Evolutionary conservation across 1,284 basidiomycete species (phyloP), one percentile per base, ranked within the genome.

Genomic region (Inonotus obliquus): DNA sequence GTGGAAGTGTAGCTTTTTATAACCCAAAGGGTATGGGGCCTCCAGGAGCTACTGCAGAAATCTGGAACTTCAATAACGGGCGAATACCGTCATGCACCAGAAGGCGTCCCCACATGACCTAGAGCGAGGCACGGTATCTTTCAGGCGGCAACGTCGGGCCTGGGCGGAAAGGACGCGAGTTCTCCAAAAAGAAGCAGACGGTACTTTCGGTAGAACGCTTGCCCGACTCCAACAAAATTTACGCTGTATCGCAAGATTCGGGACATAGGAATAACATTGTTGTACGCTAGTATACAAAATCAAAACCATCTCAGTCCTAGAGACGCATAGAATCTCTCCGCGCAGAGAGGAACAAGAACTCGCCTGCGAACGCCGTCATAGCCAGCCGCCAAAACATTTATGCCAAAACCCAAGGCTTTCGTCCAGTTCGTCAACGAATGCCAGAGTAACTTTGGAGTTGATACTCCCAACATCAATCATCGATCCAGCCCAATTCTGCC

Each of bases 401-500:
- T 27, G 51, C 27, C 21, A 52, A 27, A 52, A 52, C n/a, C 51
- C 51, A 11, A 14, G 17, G 14, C n/a, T 35, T 9, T 25, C 13
- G 10, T 32, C n/a, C 51, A 35, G 29, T 47, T 62, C 61, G 17
- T 54, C 56, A 17, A 58, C 45, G 29, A 51, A 62, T 7, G 51
- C 54, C 17, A 62, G 49, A 21, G 41, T 62, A 19, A 62, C 48
- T 1, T 35, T 21, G 5, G 56, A 48, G 29, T 53, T 62, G 17
- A 41, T 17, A 45, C 61, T 57, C 10, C n/a, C 35, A 13, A 62
- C 37, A 1, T 62, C 61, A 17, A 62, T 6, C 4, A 49, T 51
- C 32, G 61, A 62, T 21, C 61, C 61, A 14, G 29, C 38, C 61
- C 61, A 62, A 11, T 10, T 27, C 39, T 54, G 35, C 27, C 37